A percentile compares a stretch with the other conserved stretches of the same genome.
Conservation (phyloP, 805 yeast genomes). For the Yamadazyma takamatsuzukensis region DNA sequence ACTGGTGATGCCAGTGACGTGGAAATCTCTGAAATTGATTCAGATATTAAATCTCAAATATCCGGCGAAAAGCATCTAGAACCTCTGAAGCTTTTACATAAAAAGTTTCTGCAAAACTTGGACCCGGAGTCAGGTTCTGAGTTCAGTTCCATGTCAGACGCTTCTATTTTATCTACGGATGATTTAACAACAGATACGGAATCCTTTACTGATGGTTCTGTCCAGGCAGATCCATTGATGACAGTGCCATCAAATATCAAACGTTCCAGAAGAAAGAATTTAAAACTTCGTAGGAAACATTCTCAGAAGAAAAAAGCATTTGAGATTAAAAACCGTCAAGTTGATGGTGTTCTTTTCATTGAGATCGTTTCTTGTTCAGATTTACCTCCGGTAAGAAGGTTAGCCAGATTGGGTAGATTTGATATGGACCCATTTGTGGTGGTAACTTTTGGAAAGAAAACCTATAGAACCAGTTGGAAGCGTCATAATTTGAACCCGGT, state of each 20-base stretch:
- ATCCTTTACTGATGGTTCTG: conserved; percentile 6
- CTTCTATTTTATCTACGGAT: conserved; percentile 13
- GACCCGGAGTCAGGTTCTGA: conserved; percentile 12
- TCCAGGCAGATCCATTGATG: no score
- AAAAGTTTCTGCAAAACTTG: conserved; percentile 7
- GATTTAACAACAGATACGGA: conserved; percentile 3
- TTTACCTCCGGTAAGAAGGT: conserved; percentile 71
- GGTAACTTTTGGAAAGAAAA: conserved; percentile 82
- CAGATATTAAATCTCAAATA: conserved; percentile 8
- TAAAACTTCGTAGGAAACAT: conserved; percentile 1
- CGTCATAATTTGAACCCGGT: conserved; percentile 80
- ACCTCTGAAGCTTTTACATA: conserved; percentile 8
- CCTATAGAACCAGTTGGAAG: conserved; percentile 80
- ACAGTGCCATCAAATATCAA: background rate
- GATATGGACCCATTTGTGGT: conserved; percentile 98
- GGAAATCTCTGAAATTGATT: conserved; percentile 29
- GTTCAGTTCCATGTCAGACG: conserved; percentile 17
- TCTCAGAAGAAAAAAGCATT: conserved; percentile 22
- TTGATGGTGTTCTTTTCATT: conserved; percentile 69
- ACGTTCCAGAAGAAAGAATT: background rate
- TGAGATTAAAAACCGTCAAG: conserved; percentile 35
- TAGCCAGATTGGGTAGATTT: conserved; percentile 65
- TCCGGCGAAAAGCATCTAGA: conserved; percentile 5
- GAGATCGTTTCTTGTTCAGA: conserved; percentile 73
- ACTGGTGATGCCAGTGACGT: conserved; percentile 13